These are phyloP conservation scores for Boechera stricta DNA, from an alignment of 345 rosid genomes.

Conservation along the genomic window DNA sequence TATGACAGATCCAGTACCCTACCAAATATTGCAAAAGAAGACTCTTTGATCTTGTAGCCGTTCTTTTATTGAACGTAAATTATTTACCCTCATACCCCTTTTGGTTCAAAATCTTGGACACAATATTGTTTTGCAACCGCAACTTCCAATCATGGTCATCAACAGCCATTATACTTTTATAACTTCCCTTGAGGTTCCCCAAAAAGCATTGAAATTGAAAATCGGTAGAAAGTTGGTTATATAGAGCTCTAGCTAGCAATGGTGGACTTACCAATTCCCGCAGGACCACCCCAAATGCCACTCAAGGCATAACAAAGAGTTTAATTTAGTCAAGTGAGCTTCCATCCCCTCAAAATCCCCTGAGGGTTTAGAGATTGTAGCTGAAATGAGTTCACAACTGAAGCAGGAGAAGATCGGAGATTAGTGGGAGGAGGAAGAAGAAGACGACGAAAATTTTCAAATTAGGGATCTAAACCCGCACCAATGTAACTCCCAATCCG, in stretches of 20 bases:
- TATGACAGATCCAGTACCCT: slow-evolving; percentile 35
- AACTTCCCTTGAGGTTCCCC: background rate
- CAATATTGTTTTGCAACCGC: background rate
- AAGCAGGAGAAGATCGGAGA: too few relatives aligned
- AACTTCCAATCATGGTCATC: background rate
- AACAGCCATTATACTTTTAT: too few relatives aligned
- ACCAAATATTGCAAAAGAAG: background rate
- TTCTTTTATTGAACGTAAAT: background rate
- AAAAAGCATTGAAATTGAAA: background rate
- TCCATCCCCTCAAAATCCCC: too few relatives aligned
- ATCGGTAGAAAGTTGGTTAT: background rate
- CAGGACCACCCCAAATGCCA: too few relatives aligned
- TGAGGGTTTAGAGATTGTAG: too few relatives aligned
- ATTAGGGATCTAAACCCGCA: too few relatives aligned
- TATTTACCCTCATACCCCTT: slow-evolving; percentile 5
- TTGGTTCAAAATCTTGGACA: background rate
- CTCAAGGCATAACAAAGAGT: too few relatives aligned
- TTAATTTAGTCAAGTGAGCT: too few relatives aligned
- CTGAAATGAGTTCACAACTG: too few relatives aligned
- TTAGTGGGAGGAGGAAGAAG: too few relatives aligned
- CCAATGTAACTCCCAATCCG: too few relatives aligned
- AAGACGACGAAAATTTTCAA: too few relatives aligned
- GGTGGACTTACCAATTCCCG: slow-evolving; percentile 23
- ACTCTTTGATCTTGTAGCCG: background rate
- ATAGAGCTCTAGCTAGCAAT: background rate